Evolutionary conservation across 495 filamentous ascomycete genomes (phyloP), one percentile per base, ranked within the genome.

Genomic region (Aspergillus mulundensis): DNA sequence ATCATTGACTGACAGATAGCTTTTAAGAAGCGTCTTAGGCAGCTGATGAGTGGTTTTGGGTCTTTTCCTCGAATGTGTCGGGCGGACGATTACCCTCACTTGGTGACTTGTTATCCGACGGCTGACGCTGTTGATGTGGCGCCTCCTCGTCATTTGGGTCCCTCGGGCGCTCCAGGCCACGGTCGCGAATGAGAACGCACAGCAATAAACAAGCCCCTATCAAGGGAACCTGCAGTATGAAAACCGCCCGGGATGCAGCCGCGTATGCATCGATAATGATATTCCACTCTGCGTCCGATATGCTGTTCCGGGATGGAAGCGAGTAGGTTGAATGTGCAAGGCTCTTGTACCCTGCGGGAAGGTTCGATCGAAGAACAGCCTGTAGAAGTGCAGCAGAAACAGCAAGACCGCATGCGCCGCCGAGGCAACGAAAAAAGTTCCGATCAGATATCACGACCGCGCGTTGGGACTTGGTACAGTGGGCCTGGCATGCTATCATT

Each of bases 371-470:
- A 28, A 87, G 66, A 1, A 74, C 72, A 21, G 74, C 77, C 38
- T 81, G 76, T 24, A 86, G 65, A 0, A 86, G 63, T 3, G 82
- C 81, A 5, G 82, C 80, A 0, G 80, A 82, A 14, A 84, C 64
- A 0, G 83, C 81, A 3, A 87, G 75, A 1, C 84, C 84, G 36
- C 78, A 75, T 7, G 83, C 74, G 15, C 83, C 83, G 8, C 84
- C 84, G 10, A 84, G 68, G 28, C 78, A 79, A 16, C 84, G 78
- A 60, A 86, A 76, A 64, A 86, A 85, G 60, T 87, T 87, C 5
- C 84, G 78, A 52, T 83, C 75, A 10, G 78, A 79, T 20, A 84
- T 86, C 7, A 83, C 76, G 0, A 87, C 77, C 0, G 84, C 84
- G 44, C 83, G 73, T 47, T 87, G 81, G 0, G 75, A 62, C 45